Percentiles rank a stretch among this genome's conserved stretches.
These are phyloP conservation scores for Zasmidium angulare DNA, from an alignment of 2,329 filamentous ascomycete genomes.

Conservation along the genomic window DNA sequence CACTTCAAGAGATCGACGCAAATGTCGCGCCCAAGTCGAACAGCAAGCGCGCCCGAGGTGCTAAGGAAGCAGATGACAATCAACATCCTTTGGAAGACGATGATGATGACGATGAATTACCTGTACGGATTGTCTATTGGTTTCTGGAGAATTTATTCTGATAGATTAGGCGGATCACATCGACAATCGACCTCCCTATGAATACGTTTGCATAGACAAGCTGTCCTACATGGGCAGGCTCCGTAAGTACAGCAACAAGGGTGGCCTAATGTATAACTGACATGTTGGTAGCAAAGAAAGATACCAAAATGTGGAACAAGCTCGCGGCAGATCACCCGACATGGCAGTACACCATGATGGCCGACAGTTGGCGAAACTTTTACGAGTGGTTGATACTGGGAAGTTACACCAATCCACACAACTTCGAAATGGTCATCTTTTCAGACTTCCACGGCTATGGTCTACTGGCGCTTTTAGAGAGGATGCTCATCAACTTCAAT, in stretches of 20 bases:
- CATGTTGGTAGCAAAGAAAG: not conserved
- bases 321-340: conserved; percentile 15
- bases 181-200: conserved; percentile 1
- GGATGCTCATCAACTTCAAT: conserved; percentile 21
- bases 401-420: conserved; percentile 25
- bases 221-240: not conserved
- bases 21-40: not conserved
- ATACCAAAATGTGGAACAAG: conserved; percentile 9
- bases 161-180: not conserved
- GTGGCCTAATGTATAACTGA: no score
- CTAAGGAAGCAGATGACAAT: not conserved
- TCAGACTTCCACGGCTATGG: conserved; percentile 35
- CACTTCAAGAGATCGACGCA: not conserved
- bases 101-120: not conserved
- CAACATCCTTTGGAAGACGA: not conserved
- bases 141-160: no score
- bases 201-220: conserved; percentile 6
- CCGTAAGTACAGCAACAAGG: not conserved
- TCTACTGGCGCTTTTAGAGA: conserved; percentile 33
- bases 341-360: conserved; percentile 14
- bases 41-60: not conserved
- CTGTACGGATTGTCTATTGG: not conserved
- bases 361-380: not conserved
- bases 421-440: conserved; percentile 33
- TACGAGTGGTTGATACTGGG: conserved; percentile 5